Conservation (phyloP, 805 yeast species). For the Ogataea corticis region DNA sequence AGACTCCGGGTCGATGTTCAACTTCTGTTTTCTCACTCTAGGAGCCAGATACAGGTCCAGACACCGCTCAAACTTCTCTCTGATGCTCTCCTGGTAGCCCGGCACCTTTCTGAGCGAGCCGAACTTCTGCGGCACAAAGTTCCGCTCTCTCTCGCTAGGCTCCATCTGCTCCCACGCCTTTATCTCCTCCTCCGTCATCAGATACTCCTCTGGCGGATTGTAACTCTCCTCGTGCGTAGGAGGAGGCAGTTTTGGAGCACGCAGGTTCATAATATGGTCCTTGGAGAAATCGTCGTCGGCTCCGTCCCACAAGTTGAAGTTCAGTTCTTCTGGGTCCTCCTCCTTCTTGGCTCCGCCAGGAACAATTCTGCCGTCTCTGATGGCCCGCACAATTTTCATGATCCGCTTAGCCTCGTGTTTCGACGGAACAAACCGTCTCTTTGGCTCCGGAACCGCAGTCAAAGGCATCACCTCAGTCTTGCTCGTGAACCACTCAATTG, state of each 20-base stretch:
- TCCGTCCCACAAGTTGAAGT: constrained; percentile 86
- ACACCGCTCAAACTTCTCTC: constrained; percentile 93
- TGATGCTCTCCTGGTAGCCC: constrained; percentile 79
- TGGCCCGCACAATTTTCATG: constrained; percentile 95
- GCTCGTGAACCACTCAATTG: constrained; percentile 93
- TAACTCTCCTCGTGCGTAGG: constrained; percentile 96
- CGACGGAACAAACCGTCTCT: constrained; percentile 94
- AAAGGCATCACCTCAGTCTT: constrained; percentile 86
- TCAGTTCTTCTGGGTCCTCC: constrained; percentile 49
- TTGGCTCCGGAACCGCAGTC: constrained; percentile 94
- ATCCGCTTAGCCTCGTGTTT: constrained; percentile 94
- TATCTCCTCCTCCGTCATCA: constrained; percentile 75
- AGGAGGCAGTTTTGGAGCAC: constrained; percentile 95
- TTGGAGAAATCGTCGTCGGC: constrained; percentile 52
- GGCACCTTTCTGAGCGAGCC: constrained; percentile 87
- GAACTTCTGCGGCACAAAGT: constrained; percentile 81
- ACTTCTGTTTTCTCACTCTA: constrained; percentile 85
- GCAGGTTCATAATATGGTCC: constrained; percentile 86
- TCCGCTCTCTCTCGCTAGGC: constrained; percentile 74
- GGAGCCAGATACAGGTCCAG: constrained; percentile 95
- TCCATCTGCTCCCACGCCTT: constrained; percentile 68
- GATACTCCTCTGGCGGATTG: constrained; percentile 96
- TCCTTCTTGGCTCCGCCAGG: constrained; percentile 63
- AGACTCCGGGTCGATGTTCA: constrained; percentile 94
- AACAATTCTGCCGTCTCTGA: constrained; percentile 91